A percentile compares a stretch with the other conserved stretches of the same genome.
Conservation (phyloP, 1,139 yeast species). For the Saccharomyces hybrid region DNA sequence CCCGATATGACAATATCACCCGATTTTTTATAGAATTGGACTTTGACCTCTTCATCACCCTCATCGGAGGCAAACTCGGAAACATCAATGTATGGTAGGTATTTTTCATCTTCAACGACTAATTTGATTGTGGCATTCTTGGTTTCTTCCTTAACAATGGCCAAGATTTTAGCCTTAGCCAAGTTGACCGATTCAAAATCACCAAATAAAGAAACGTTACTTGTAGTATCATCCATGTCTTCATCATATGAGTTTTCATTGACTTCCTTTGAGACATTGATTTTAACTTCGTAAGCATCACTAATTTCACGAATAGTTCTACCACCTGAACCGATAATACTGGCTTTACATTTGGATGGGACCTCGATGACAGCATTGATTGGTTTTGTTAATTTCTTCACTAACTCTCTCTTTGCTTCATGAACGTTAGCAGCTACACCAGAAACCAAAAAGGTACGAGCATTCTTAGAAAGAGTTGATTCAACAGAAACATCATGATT, state of each 20-base stretch:
- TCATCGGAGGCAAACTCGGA: conserved; percentile 15
- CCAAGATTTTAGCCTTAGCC: conserved; percentile 64
- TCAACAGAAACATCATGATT: conserved; percentile 65
- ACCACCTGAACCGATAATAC: conserved; percentile 88
- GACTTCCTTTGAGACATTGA: conserved; percentile 57
- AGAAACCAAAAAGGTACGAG: conserved; percentile 74
- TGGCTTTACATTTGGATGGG: conserved; percentile 73
- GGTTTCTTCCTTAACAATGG: conserved; percentile 70
- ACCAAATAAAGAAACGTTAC: conserved; percentile 68
- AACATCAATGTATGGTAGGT: conserved; percentile 48
- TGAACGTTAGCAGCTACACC: conserved; percentile 68
- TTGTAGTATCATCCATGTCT: conserved; percentile 45
- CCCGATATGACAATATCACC: conserved; percentile 31
- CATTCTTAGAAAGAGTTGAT: conserved; percentile 73
- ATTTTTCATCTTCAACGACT: conserved; percentile 37
- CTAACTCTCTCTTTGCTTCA: conserved; percentile 67
- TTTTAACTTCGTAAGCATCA: conserved; percentile 54
- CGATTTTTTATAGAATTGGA: conserved; percentile 16
- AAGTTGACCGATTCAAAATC: conserved; percentile 74
- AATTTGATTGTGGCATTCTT: conserved; percentile 47
- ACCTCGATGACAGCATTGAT: conserved; percentile 53
- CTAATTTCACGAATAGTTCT: conserved; percentile 72
- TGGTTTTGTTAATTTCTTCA: conserved; percentile 73
- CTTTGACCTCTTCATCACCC: conserved; percentile 17
- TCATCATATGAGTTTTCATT: conserved; percentile 34